Evolutionary conservation across 2,329 filamentous ascomycete genomes (phyloP), one percentile per base, ranked within the genome.

Genomic region (Aspergillus jensenii): DNA sequence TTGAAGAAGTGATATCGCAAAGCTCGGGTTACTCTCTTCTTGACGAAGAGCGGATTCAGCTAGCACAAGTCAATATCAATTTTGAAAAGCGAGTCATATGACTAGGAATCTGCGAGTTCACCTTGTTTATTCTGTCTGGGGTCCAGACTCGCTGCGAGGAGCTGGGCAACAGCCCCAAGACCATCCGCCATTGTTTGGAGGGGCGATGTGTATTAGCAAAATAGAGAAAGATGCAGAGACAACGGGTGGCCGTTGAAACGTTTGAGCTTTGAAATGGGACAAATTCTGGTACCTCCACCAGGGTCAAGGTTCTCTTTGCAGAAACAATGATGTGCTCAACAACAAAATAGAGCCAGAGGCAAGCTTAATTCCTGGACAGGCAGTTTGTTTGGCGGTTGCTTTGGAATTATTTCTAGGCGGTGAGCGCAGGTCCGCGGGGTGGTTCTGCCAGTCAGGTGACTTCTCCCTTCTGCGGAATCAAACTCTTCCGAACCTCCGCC

Each of bases 91-190:
- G 27, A 31, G 27, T 31, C 8, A 11, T 27, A 31, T 11, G 27
- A 31, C 9, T 31, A 31, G 8, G 3, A 31, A 31, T 31, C 27
- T 31, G 27, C 27, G 27, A 1, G 23, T 79, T 64, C 80, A 93
- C 93, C 93, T 88, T 96, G 89, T 76, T 91, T 93, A 76, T 93
- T 91, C 76, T 93, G 87, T 63, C 84, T 81, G 17, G 91, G 91
- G 77, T 97, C 91, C 69, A 98, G 84, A 69, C 92, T 98, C 69
- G 91, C 91, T 77, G 96, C 86, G 63, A 99, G 87, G 75, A 98
- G 84, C 82, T 91, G 87, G 63, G 91, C 89, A 75, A 97, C 79
- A 64, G 79, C 76, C 72, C 83, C 78, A 63, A 87, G 78, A 74
- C 85, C 82, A 63, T 81, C 77, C 68, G 86, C 82, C 86, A 89